phyloP scores from a whole-genome alignment of 345 rosid genomes.

The Bretschneidera sinensis region DNA sequence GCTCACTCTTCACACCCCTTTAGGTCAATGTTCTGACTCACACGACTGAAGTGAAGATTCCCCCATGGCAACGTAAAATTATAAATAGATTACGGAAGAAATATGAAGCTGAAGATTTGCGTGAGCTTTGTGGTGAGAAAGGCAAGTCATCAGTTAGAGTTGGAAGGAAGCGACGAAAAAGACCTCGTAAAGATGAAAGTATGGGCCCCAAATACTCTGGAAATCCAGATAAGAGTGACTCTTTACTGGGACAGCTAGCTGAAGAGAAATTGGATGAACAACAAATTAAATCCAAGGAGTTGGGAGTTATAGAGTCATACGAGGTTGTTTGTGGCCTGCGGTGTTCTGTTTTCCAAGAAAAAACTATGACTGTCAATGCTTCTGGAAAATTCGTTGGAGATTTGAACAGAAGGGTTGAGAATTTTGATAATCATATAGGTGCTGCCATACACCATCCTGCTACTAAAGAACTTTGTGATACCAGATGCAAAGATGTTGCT shows the following conservation, averaged over 20 bases:
- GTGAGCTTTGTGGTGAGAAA: constrained; percentile 11
- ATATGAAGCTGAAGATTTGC: constrained; percentile 29
- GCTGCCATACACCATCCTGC: background rate
- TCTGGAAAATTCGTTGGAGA: background rate
- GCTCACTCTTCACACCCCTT: constrained; percentile 1
- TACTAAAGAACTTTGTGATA: background rate
- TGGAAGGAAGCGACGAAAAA: constrained; percentile 15
- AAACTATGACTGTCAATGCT: too few species aligned
- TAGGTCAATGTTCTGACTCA: constrained; percentile 57
- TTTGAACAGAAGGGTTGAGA: background rate
- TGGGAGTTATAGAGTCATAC: background rate
- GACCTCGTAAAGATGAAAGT: constrained; percentile 10
- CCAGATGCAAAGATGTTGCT: background rate
- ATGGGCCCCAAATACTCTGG: constrained; percentile 10
- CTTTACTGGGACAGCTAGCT: background rate
- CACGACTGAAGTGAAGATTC: constrained; percentile 33
- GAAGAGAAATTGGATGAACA: background rate
- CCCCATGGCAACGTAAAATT: constrained; percentile 27
- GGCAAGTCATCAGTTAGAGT: constrained; percentile 7
- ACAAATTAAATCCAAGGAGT: background rate
- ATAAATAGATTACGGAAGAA: constrained; percentile 27
- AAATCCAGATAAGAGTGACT: background rate
- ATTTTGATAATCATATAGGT: background rate
- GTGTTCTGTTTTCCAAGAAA: background rate
- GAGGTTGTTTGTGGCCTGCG: background rate